Evolutionary conservation across 2,329 filamentous ascomycete genomes (phyloP).

Genomic region (Cladophialophora immunda): DNA sequence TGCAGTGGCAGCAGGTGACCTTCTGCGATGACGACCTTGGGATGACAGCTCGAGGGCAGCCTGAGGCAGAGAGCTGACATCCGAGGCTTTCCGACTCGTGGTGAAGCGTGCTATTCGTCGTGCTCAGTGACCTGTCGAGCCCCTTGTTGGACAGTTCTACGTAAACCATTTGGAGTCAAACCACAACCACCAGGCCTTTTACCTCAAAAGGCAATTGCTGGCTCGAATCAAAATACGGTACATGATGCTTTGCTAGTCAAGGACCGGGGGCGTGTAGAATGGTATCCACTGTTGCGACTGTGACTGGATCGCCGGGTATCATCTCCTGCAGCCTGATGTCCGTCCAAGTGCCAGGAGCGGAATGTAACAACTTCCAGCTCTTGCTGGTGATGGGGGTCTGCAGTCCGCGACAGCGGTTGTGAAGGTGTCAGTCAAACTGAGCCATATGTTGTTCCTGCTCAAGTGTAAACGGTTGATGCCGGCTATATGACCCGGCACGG

Average conservation of each 20-base stretch:
- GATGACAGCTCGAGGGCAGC: background rate
- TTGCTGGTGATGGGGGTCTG: background rate
- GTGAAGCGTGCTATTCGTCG: background rate
- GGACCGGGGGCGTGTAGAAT: background rate
- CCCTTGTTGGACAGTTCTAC: conserved; percentile 4
- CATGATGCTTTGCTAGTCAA: background rate
- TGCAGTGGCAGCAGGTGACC: background rate
- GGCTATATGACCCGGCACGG: background rate
- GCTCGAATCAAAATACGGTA: conserved; percentile 6
- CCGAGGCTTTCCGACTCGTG: conserved; percentile 1
- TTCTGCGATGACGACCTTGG: background rate
- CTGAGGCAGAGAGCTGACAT: background rate
- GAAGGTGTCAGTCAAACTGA: background rate
- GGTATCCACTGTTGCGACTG: background rate
- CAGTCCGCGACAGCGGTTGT: background rate
- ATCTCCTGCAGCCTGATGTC: conserved; percentile 14
- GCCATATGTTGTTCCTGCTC: background rate
- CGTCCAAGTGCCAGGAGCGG: background rate
- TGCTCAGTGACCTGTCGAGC: background rate
- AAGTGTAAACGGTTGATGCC: background rate
- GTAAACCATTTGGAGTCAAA: background rate
- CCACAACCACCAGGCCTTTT: conserved; percentile 15
- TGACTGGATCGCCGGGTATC: conserved; percentile 14
- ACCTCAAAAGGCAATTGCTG: conserved; percentile 20
- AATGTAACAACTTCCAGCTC: background rate